Evolutionary conservation across 805 yeast genomes (phyloP).

Genomic region (Candida nemodendra): DNA sequence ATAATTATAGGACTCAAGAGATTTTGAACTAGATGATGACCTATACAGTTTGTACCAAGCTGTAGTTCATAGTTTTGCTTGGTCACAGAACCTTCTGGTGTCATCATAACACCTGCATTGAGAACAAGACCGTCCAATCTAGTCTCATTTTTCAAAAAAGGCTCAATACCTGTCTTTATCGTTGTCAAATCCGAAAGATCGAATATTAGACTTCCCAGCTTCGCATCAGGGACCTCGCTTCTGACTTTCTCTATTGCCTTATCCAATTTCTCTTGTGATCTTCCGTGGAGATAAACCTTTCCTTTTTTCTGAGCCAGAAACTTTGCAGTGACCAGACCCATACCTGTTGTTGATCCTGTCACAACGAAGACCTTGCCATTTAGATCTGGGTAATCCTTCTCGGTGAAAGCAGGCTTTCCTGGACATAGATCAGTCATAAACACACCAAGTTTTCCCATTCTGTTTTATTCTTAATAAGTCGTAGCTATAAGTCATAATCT

Average conservation of each 20-base stretch:
- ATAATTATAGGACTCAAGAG: slow-evolving; percentile 38
- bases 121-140: slow-evolving; percentile 38
- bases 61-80: slow-evolving; percentile 46
- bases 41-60: slow-evolving; percentile 44
- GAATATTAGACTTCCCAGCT: slow-evolving; percentile 30
- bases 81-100: slow-evolving; percentile 37
- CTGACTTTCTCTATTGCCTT: slow-evolving; percentile 36
- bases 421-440: slow-evolving; percentile 5
- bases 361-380: slow-evolving; percentile 41
- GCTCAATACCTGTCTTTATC: slow-evolving; percentile 34
- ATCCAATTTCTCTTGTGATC: slow-evolving; percentile 22
- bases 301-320: slow-evolving; percentile 40
- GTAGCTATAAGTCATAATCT: too few species aligned
- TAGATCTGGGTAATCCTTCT: slow-evolving; percentile 36
- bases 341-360: slow-evolving; percentile 40
- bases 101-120: slow-evolving; percentile 46
- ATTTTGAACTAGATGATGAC: slow-evolving; percentile 25
- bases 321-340: slow-evolving; percentile 39
- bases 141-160: slow-evolving; percentile 16
- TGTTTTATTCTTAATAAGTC: too few species aligned
- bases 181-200: slow-evolving; percentile 44
- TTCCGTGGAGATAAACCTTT: slow-evolving; percentile 22
- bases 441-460: too few species aligned
- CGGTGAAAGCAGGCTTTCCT: slow-evolving; percentile 25
- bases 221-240: slow-evolving; percentile 32